phyloP scores from a whole-genome alignment of 139 green algal species.

The Tetradesmus obliquus region DNA sequence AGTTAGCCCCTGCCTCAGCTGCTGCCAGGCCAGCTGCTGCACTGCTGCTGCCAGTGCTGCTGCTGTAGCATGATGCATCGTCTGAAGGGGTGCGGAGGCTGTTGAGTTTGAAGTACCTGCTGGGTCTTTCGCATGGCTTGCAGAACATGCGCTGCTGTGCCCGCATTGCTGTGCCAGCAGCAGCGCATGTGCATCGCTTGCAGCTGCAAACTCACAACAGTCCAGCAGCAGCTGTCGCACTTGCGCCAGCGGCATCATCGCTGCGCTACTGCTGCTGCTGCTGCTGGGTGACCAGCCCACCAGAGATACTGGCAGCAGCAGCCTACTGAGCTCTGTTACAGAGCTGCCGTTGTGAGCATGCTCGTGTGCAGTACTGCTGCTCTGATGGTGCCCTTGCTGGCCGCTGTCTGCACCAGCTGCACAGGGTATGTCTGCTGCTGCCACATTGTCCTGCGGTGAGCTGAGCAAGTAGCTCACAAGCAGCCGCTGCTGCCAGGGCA shows the following conservation, averaged over 20 bases:
- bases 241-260: not conserved
- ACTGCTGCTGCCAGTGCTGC: conserved; percentile 32
- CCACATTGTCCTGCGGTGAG: not conserved
- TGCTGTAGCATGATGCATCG: not conserved
- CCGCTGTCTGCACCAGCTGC: not conserved
- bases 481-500: conserved; percentile 32
- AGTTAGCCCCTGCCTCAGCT: not conserved
- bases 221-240: conserved; percentile 20
- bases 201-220: conserved; percentile 13
- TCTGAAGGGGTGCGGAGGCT: not conserved
- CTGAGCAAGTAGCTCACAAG: not conserved
- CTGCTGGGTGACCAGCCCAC: not conserved
- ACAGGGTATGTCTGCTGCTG: not conserved
- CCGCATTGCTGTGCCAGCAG: not conserved
- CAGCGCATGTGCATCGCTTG: not conserved
- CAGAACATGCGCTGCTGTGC: not conserved
- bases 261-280: not conserved
- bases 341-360: not conserved
- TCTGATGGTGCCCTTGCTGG: not conserved
- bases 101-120: not conserved
- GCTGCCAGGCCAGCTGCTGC: not conserved
- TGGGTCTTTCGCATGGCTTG: not conserved
- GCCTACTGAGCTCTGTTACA: not conserved
- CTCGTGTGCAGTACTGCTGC: not conserved
- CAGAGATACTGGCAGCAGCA: conserved; percentile 7